phyloP scores from a whole-genome alignment of 2,329 filamentous ascomycete genomes.

The Arthrobotrys entomopaga region DNA sequence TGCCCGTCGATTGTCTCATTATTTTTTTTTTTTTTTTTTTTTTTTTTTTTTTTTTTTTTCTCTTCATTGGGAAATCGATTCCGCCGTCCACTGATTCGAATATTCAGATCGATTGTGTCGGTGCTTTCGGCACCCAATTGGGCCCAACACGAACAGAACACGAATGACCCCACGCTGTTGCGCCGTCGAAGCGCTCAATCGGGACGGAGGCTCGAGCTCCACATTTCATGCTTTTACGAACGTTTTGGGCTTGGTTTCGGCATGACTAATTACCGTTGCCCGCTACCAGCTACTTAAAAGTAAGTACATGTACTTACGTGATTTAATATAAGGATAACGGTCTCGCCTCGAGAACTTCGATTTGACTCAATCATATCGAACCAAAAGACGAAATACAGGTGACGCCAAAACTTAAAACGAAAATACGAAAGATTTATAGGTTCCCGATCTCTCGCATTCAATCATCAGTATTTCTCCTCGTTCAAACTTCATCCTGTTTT shows the following conservation, averaged over 20 bases:
- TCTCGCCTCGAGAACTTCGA: constrained; percentile 2
- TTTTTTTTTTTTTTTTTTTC: constrained; percentile 18
- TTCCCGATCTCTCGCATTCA: neutral
- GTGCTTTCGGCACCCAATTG: constrained; percentile 24
- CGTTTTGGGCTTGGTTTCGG: constrained; percentile 17
- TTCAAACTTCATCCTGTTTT: neutral
- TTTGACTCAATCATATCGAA: constrained; percentile 10
- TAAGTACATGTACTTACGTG: too few relatives aligned
- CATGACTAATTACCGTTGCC: constrained; percentile 30
- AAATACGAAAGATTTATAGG: neutral
- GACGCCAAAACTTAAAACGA: neutral
- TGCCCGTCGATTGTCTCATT: too few relatives aligned
- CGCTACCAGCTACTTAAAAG: too few relatives aligned
- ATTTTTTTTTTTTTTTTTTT: too few relatives aligned
- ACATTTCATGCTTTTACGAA: constrained; percentile 14
- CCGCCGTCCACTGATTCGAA: neutral
- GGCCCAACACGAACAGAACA: too few relatives aligned
- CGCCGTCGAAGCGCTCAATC: constrained; percentile 24
- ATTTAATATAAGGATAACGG: constrained; percentile 25
- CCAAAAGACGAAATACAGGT: constrained; percentile 21
- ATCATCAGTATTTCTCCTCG: neutral
- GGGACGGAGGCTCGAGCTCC: constrained; percentile 12
- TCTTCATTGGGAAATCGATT: constrained; percentile 7
- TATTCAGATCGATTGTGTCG: constrained; percentile 7
- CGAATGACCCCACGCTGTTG: constrained; percentile 35